These are phyloP conservation scores for Ilyonectria mors-panacis DNA, from an alignment of 2,329 filamentous ascomycete genomes.

Conservation along the genomic window DNA sequence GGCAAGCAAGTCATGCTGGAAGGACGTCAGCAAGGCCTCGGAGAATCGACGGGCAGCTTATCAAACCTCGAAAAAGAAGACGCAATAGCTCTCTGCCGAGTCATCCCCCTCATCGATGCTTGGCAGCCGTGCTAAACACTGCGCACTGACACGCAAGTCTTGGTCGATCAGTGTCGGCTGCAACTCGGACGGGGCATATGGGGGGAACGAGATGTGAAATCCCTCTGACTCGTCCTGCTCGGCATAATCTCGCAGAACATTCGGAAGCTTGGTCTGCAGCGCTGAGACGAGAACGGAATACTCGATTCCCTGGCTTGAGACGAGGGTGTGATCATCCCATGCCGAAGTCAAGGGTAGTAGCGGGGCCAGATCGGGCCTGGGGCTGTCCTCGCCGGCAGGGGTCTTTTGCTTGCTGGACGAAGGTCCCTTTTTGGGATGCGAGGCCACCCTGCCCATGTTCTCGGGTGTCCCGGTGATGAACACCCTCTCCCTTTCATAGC, in stretches of 20 bases:
- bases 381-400: constrained; percentile 41
- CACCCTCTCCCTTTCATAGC: constrained; percentile 74
- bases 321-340: constrained; percentile 63
- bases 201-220: constrained; percentile 58
- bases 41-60: background rate
- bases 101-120: constrained; percentile 48
- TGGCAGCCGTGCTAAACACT: constrained; percentile 61
- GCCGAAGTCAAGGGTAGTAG: constrained; percentile 62
- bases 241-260: constrained; percentile 49
- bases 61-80: constrained; percentile 69
- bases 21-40: constrained; percentile 30
- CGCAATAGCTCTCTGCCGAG: constrained; percentile 59
- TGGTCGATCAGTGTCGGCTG: constrained; percentile 52
- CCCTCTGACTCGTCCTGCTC: constrained; percentile 38
- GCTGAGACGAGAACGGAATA: constrained; percentile 61
- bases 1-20: constrained; percentile 62
- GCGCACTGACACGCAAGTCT: constrained; percentile 59
- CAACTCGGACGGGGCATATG: constrained; percentile 57
- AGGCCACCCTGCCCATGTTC: constrained; percentile 69
- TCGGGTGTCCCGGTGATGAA: constrained; percentile 75
- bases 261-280: constrained; percentile 60
- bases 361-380: constrained; percentile 51
- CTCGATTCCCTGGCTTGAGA: constrained; percentile 57
- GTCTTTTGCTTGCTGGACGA: constrained; percentile 54
- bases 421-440: constrained; percentile 63